Percentiles rank a stretch among this genome's conserved stretches.
Evolutionary conservation across 768 basidiomycete genomes (phyloP).

Genomic region (Mycena leptocephala): DNA sequence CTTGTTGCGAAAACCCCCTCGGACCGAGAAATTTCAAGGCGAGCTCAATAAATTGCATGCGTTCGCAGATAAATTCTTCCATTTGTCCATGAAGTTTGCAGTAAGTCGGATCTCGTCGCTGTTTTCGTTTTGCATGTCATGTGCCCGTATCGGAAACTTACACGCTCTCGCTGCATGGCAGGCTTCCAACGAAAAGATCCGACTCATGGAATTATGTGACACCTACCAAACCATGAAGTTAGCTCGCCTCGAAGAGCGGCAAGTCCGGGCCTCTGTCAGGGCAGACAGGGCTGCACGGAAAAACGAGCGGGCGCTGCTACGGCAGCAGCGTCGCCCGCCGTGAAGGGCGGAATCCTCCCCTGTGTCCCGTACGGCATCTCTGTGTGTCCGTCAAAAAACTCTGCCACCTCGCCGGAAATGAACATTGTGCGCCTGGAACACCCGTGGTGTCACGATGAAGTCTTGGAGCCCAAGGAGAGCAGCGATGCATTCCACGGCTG

Average conservation of each 20-base stretch:
- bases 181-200: slow-evolving; percentile 41
- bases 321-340: slow-evolving; percentile 33
- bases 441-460: slow-evolving; percentile 4
- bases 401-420: slow-evolving; percentile 27
- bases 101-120: slow-evolving; percentile 23
- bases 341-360: slow-evolving; percentile 21
- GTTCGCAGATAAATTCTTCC: slow-evolving; percentile 39
- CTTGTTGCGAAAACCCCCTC: slow-evolving; percentile 36
- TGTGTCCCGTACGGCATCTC: slow-evolving; percentile 15
- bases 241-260: slow-evolving; percentile 27
- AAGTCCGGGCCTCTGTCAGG: slow-evolving; percentile 28
- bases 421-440: background rate
- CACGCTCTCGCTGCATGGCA: slow-evolving; percentile 13
- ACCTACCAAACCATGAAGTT: slow-evolving; percentile 33
- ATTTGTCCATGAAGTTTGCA: slow-evolving; percentile 30
- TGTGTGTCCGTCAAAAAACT: background rate
- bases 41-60: slow-evolving; percentile 38
- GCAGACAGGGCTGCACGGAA: slow-evolving; percentile 37
- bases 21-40: slow-evolving; percentile 32
- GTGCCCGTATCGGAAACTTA: slow-evolving; percentile 11
- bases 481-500: slow-evolving; percentile 5
- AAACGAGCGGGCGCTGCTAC: slow-evolving; percentile 30
- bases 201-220: slow-evolving; percentile 40
- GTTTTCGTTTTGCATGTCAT: slow-evolving; percentile 1
- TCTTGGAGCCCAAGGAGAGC: background rate